phyloP scores from a whole-genome alignment of 495 filamentous ascomycete species.

The Tuber brumale region DNA sequence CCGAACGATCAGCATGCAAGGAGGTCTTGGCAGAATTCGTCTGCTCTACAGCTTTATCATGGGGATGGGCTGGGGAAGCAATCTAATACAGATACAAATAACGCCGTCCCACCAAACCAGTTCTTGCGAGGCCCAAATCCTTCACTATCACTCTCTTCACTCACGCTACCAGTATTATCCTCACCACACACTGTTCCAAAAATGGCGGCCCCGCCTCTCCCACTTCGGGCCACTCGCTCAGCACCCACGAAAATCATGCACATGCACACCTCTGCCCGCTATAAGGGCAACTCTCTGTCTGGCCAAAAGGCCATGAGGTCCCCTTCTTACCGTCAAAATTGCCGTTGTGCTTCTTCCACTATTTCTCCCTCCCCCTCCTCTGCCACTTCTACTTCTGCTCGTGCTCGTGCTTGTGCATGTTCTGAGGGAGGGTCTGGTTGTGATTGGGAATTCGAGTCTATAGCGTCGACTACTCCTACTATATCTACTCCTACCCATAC shows the following conservation, averaged over 20 bases:
- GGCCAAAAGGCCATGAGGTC: neutral
- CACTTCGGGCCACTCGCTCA: slow-evolving; percentile 29
- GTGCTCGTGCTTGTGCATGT: neutral
- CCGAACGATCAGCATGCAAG: slow-evolving; percentile 40
- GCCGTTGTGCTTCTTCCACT: slow-evolving; percentile 22
- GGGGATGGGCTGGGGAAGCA: neutral
- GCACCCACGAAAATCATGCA: slow-evolving; percentile 38
- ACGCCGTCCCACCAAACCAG: neutral
- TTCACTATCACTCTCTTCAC: slow-evolving; percentile 13
- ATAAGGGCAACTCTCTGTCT: slow-evolving; percentile 39
- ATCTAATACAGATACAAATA: neutral
- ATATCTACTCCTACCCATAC: slow-evolving; percentile 6
- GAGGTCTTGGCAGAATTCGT: slow-evolving; percentile 25
- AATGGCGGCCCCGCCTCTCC: slow-evolving; percentile 15
- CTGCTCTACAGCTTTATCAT: slow-evolving; percentile 15
- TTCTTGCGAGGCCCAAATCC: neutral
- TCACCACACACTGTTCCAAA: slow-evolving; percentile 28
- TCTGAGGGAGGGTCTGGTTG: neutral
- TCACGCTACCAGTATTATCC: neutral
- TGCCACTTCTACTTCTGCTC: slow-evolving; percentile 13
- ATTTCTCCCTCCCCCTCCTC: slow-evolving; percentile 7
- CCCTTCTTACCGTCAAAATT: neutral
- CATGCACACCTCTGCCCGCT: slow-evolving; percentile 36
- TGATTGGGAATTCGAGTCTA: neutral
- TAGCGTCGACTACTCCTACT: slow-evolving; percentile 16